Conservation (phyloP, 2,329 filamentous ascomycete genomes). For the Cladosporium halotolerans region DNA sequence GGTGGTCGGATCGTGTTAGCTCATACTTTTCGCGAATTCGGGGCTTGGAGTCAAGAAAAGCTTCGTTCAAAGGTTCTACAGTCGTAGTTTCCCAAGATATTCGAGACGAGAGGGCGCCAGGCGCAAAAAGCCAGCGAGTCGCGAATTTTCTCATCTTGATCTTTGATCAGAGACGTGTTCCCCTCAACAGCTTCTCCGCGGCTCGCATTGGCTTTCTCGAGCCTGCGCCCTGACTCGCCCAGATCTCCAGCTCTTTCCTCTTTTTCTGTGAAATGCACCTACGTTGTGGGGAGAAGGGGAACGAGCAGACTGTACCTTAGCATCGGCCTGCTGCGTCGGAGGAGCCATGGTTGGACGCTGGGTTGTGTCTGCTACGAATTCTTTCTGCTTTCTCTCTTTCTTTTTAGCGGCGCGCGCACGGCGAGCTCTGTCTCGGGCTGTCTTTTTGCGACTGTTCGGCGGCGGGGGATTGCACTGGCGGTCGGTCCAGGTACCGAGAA, state of each 20-base stretch:
- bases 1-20: neutral
- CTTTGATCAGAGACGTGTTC: no score
- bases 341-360: slow-evolving; percentile 19
- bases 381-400: slow-evolving; percentile 9
- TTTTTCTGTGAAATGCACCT: slow-evolving; percentile 8
- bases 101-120: no score
- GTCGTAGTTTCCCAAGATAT: neutral
- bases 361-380: neutral
- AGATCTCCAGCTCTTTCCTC: neutral
- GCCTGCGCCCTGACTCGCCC: neutral
- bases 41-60: no score
- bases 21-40: no score
- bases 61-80: no score
- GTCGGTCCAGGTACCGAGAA: neutral
- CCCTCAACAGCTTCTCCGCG: neutral
- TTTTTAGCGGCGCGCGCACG: slow-evolving; percentile 1
- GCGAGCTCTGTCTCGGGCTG: neutral
- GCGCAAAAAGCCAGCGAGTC: no score
- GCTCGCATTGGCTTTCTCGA: neutral
- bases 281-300: slow-evolving; percentile 11
- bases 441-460: neutral
- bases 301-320: slow-evolving; percentile 20
- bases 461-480: neutral
- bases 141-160: no score
- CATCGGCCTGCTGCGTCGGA: slow-evolving; percentile 17